These are phyloP conservation scores for Dendrocalamus sinicus DNA, from an alignment of 176 grass and related monocot genomes.

Conservation along the genomic window DNA sequence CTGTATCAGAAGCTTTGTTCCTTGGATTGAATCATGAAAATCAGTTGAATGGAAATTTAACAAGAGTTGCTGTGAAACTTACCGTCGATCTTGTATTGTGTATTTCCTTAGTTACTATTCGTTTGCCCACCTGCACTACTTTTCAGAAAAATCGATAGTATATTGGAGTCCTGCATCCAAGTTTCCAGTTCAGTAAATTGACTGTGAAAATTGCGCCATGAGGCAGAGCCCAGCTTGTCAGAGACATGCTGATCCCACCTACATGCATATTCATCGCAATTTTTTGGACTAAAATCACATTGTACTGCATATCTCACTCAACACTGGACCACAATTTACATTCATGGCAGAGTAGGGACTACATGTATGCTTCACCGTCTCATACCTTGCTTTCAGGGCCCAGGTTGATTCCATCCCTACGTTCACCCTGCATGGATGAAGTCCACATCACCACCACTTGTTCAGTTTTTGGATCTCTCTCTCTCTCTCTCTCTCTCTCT, in stretches of 20 bases:
- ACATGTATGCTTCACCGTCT: slow-evolving; percentile 39
- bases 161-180: too few relatives aligned
- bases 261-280: not conserved
- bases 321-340: slow-evolving; percentile 30
- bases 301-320: not conserved
- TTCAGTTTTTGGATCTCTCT: not conserved
- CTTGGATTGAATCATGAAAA: not conserved
- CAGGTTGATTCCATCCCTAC: slow-evolving; percentile 9
- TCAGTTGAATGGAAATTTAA: not conserved
- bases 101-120: too few relatives aligned
- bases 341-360: slow-evolving; percentile 26
- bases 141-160: too few relatives aligned
- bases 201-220: not conserved
- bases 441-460: slow-evolving; percentile 50
- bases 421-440: slow-evolving; percentile 43
- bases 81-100: too few relatives aligned
- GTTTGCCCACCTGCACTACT: too few relatives aligned
- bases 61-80: not conserved
- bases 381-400: slow-evolving; percentile 24
- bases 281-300: not conserved
- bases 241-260: not conserved
- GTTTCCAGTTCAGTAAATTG: too few relatives aligned
- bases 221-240: not conserved
- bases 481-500: not conserved
- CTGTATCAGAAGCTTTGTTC: not conserved